A percentile compares a stretch with the other conserved stretches of the same genome.
Conservation (phyloP, 306 rosid species). For the Styphnolobium japonicum region DNA sequence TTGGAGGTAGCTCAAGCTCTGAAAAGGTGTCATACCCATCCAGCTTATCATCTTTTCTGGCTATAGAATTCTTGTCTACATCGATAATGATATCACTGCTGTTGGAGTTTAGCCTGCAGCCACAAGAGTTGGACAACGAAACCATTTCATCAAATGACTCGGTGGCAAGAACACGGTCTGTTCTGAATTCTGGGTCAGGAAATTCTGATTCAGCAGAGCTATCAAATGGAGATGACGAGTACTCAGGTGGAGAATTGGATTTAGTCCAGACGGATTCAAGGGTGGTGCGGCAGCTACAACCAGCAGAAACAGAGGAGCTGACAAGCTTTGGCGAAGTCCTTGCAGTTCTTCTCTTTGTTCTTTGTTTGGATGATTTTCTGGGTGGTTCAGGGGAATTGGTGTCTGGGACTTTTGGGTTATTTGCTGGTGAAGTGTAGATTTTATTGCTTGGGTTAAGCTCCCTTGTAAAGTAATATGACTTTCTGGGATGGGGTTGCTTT, state of each 20-base stretch:
- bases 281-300: slow-evolving; percentile 47
- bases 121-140: slow-evolving; percentile 26
- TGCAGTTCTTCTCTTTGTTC: slow-evolving; percentile 21
- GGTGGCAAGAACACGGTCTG: slow-evolving; percentile 52
- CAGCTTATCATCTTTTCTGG: slow-evolving; percentile 29
- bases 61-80: slow-evolving; percentile 40
- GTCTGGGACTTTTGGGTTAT: slow-evolving; percentile 8
- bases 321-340: slow-evolving; percentile 32
- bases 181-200: slow-evolving; percentile 44
- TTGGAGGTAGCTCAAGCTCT: slow-evolving; percentile 54
- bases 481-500: slow-evolving; percentile 51
- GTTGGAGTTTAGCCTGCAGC: background rate
- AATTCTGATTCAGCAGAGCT: slow-evolving; percentile 40
- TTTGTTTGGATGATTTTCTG: slow-evolving; percentile 48
- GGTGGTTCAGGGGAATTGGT: slow-evolving; percentile 33
- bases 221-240: slow-evolving; percentile 43
- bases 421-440: slow-evolving; percentile 25
- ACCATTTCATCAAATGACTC: slow-evolving; percentile 46
- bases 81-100: slow-evolving; percentile 50
- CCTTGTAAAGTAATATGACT: slow-evolving; percentile 76
- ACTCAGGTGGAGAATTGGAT: slow-evolving; percentile 45
- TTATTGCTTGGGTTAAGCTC: slow-evolving; percentile 39
- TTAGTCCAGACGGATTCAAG: slow-evolving; percentile 60
- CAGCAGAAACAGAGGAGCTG: slow-evolving; percentile 41
- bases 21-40: slow-evolving; percentile 34